These are phyloP conservation scores for Centaurea solstitialis DNA, from an alignment of 129 eudicot species.

Conservation along the genomic window DNA sequence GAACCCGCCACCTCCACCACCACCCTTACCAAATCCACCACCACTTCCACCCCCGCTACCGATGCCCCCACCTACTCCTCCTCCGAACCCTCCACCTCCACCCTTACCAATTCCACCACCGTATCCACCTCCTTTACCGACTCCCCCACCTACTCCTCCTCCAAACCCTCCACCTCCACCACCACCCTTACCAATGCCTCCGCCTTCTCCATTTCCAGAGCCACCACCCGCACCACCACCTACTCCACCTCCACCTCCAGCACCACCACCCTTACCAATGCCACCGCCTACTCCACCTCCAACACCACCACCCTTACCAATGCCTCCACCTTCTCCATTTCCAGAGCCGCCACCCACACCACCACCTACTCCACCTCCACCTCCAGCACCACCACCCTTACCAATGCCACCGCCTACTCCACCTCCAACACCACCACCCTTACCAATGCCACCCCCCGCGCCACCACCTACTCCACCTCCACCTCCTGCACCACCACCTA, in stretches of 20 bases:
- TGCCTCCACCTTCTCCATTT: background rate
- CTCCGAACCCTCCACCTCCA: background rate
- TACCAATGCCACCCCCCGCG: background rate
- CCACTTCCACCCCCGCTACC: slow-evolving; percentile 1
- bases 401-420: background rate
- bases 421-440: background rate
- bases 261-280: background rate
- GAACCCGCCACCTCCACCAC: background rate
- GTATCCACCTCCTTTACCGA: background rate
- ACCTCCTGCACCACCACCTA: background rate
- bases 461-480: background rate
- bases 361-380: background rate
- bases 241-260: background rate
- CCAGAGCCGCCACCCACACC: background rate
- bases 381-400: background rate
- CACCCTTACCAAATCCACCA: background rate
- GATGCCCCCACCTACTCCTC: background rate
- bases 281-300: background rate
- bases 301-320: background rate
- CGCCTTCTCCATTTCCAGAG: background rate
- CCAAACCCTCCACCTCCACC: slow-evolving; percentile 6
- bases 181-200: background rate
- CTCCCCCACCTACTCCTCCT: background rate
- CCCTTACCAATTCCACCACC: background rate
- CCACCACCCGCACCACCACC: background rate